Evolutionary conservation across 2,329 filamentous ascomycete species (phyloP).

Genomic region (Phyllachora maydis): DNA sequence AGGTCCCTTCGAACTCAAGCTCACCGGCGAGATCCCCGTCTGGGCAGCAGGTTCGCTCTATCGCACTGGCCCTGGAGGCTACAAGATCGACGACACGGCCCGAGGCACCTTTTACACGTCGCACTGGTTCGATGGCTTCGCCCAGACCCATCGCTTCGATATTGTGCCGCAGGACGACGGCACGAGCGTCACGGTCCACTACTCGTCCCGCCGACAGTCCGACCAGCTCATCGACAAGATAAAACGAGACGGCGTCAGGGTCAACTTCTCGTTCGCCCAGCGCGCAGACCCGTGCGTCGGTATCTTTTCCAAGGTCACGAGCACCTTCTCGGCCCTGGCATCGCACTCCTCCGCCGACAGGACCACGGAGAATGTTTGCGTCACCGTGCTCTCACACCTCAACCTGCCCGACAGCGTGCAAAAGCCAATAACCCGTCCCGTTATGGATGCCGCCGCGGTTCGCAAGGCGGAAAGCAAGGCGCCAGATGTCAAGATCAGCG

Average conservation of each 20-base stretch:
- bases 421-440: constrained; percentile 51
- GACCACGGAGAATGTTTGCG: constrained; percentile 35
- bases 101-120: constrained; percentile 37
- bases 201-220: constrained; percentile 50
- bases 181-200: constrained; percentile 25
- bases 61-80: constrained; percentile 51
- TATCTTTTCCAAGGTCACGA: constrained; percentile 51
- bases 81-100: constrained; percentile 34
- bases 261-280: constrained; percentile 45
- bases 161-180: constrained; percentile 23
- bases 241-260: constrained; percentile 33
- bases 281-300: constrained; percentile 54
- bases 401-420: too few species aligned
- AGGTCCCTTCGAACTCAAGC: constrained; percentile 38
- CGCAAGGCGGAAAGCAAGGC: too few species aligned
- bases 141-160: constrained; percentile 52
- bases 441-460: constrained; percentile 17
- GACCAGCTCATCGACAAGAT: constrained; percentile 41
- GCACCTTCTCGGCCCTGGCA: constrained; percentile 24
- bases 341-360: constrained; percentile 8
- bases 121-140: constrained; percentile 71
- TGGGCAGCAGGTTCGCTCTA: constrained; percentile 56
- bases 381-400: too few species aligned
- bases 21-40: constrained; percentile 46
- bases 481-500: too few species aligned